Conservation (phyloP, 163 green algal genomes). For the Chloromonas sp. region DNA sequence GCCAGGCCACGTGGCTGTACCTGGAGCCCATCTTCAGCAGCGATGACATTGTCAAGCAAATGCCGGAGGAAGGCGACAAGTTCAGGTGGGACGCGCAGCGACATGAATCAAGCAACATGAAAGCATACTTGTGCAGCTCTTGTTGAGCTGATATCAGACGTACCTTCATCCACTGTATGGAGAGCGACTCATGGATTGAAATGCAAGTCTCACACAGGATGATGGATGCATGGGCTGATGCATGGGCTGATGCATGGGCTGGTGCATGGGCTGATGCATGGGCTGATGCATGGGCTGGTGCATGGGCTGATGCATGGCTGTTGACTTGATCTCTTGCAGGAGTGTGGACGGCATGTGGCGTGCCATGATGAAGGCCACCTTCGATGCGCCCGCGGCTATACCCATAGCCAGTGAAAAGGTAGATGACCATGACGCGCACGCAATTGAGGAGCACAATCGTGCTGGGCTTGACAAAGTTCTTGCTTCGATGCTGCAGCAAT, state of each 20-base stretch:
- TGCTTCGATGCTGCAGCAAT: no score
- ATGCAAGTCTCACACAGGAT: no score
- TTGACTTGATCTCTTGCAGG: constrained; percentile 1
- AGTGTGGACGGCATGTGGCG: constrained; percentile 55
- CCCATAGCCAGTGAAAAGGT: constrained; percentile 48
- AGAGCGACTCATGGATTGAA: no score
- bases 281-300: no score
- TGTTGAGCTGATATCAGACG: no score
- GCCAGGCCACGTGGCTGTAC: constrained; percentile 67
- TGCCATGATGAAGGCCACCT: constrained; percentile 50
- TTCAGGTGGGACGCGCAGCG: constrained; percentile 34
- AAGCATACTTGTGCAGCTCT: no score
- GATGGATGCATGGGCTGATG: no score
- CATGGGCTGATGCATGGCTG: no score
- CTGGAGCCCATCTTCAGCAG: constrained; percentile 68
- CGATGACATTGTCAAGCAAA: constrained; percentile 70
- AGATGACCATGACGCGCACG: background rate
- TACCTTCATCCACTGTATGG: no score
- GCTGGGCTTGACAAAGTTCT: background rate
- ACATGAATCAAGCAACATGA: no score
- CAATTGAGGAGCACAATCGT: background rate
- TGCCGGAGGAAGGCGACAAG: constrained; percentile 71
- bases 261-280: no score
- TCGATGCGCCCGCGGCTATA: constrained; percentile 44
- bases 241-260: no score